Evolutionary conservation across 2,329 filamentous ascomycete species (phyloP).

Genomic region (Zasmidium cellare): DNA sequence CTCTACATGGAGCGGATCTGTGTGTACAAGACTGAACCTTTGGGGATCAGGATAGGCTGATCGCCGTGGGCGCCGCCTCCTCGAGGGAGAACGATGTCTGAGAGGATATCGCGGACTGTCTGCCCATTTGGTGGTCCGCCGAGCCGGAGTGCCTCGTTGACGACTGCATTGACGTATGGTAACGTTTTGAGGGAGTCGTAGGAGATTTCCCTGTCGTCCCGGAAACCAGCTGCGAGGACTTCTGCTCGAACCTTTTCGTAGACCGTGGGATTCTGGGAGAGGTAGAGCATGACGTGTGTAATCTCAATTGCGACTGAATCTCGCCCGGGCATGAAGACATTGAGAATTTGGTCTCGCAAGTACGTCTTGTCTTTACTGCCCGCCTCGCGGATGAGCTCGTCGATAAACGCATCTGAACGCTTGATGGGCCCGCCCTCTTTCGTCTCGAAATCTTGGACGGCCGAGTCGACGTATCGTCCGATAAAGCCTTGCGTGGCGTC

Average conservation of each 20-base stretch:
- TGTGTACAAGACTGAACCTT: not conserved
- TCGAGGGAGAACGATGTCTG: not conserved
- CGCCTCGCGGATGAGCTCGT: constrained; percentile 1
- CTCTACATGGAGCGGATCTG: constrained; percentile 2
- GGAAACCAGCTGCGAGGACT: not conserved
- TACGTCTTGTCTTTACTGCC: not conserved
- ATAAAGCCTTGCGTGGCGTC: constrained; percentile 1
- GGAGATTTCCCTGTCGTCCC: not conserved
- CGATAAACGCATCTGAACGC: not conserved
- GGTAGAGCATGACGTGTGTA: constrained; percentile 3
- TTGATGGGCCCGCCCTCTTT: not conserved
- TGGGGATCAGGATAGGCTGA: not conserved
- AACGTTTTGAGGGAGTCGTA: constrained; percentile 3
- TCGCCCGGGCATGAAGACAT: constrained; percentile 2
- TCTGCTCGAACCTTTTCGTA: not conserved
- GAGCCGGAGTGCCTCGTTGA: constrained; percentile 3
- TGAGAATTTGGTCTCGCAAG: constrained; percentile 4
- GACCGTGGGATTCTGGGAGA: constrained; percentile 1
- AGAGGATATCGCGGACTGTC: not conserved
- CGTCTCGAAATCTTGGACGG: not conserved
- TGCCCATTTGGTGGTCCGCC: not conserved
- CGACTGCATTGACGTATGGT: not conserved
- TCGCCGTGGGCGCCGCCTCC: not conserved
- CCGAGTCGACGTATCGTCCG: not conserved
- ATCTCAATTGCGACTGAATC: not conserved